A percentile compares a stretch with the other conserved stretches of the same genome.
Evolutionary conservation across 2,329 filamentous ascomycete species (phyloP).

Genomic region (Sporothrix variecibatus): DNA sequence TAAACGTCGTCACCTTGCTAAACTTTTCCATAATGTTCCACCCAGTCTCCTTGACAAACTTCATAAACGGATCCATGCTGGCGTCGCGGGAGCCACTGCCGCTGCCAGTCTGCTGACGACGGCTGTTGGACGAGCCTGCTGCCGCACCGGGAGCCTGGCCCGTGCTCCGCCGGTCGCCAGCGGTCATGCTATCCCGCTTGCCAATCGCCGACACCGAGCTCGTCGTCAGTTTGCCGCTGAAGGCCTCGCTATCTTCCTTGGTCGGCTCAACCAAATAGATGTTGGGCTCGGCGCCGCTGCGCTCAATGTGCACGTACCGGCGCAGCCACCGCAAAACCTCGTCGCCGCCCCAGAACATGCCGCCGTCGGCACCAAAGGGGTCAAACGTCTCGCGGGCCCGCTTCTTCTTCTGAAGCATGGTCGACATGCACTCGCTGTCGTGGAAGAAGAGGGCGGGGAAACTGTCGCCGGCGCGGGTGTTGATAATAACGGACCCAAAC

Average conservation of each 20-base stretch:
- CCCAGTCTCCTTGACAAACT: constrained; percentile 88
- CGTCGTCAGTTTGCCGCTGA: constrained; percentile 64
- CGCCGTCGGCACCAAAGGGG: constrained; percentile 79
- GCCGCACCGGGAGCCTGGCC: not conserved
- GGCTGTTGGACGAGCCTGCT: not conserved
- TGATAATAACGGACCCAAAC: constrained; percentile 95
- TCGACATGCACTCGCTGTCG: constrained; percentile 93
- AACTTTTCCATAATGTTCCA: constrained; percentile 98
- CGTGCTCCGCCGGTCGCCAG: constrained; percentile 42
- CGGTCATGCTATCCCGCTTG: constrained; percentile 41
- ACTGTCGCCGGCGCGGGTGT: constrained; percentile 84
- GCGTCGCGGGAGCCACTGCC: constrained; percentile 54
- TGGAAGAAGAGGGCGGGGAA: constrained; percentile 98
- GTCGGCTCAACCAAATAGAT: constrained; percentile 89
- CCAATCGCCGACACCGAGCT: constrained; percentile 48
- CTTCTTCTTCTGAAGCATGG: constrained; percentile 90
- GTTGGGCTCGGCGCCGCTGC: constrained; percentile 82
- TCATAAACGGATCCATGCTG: constrained; percentile 88
- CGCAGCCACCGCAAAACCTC: constrained; percentile 91
- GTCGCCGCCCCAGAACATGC: constrained; percentile 97
- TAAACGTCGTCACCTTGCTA: constrained; percentile 96
- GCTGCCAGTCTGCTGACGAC: not conserved
- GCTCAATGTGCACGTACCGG: constrained; percentile 78
- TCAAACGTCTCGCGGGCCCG: constrained; percentile 82
- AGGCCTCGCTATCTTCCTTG: constrained; percentile 74